Conservation (phyloP, 148 eudicot genomes). For the Chenopodium suecicum region DNA sequence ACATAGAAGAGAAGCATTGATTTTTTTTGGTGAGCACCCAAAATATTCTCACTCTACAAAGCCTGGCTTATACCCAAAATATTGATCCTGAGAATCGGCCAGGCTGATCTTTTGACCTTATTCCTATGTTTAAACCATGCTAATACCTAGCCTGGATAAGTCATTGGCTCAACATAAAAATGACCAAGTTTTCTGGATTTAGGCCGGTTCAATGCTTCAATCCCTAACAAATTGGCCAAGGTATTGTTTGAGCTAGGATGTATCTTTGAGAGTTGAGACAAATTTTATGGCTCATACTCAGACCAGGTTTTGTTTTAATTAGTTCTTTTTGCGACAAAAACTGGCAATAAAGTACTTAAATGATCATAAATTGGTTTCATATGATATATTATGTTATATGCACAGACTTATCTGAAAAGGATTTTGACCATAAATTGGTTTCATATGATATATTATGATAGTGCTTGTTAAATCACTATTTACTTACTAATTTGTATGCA, state of each 20-base stretch:
- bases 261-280: background rate
- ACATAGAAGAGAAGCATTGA: background rate
- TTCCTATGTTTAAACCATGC: background rate
- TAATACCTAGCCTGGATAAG: background rate
- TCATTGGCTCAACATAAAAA: background rate
- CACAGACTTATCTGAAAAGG: background rate
- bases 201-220: background rate
- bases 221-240: background rate
- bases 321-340: background rate
- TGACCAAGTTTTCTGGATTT: background rate
- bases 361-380: too few species aligned
- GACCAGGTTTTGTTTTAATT: background rate
- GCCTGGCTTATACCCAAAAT: background rate
- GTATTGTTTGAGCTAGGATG: background rate
- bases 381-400: background rate
- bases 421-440: background rate
- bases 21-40: background rate
- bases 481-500: too few species aligned
- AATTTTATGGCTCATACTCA: background rate
- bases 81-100: background rate
- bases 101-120: background rate
- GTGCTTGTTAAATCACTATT: background rate
- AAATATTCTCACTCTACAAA: background rate
- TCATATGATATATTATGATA: background rate
- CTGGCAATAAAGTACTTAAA: background rate